A percentile compares a stretch with the other conserved stretches of the same genome.
These are phyloP conservation scores for Tulasnella sp. DNA, from an alignment of 768 basidiomycete genomes.

Conservation along the genomic window DNA sequence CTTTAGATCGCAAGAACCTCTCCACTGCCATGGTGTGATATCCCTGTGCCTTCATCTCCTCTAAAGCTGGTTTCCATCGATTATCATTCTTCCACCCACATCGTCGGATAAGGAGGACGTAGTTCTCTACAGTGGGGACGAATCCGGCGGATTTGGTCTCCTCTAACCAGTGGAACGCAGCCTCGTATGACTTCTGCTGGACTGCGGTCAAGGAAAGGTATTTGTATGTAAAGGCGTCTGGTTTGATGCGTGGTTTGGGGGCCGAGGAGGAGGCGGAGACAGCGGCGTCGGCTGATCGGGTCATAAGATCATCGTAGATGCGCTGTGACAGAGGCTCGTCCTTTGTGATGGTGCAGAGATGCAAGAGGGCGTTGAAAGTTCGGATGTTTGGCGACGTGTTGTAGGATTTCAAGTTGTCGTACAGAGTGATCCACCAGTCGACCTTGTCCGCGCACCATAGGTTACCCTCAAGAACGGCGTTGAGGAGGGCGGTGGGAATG, in stretches of 20 bases:
- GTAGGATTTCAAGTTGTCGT: slow-evolving; percentile 53
- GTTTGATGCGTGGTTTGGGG: neutral
- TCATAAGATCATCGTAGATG: neutral
- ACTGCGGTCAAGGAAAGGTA: neutral
- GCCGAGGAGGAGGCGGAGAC: too few relatives aligned
- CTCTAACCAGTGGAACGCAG: slow-evolving; percentile 82
- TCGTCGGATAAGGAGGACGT: slow-evolving; percentile 51
- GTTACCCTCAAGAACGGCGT: slow-evolving; percentile 58
- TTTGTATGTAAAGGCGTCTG: neutral
- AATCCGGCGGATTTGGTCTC: slow-evolving; percentile 67
- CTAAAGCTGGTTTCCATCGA: slow-evolving; percentile 54
- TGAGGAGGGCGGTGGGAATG: slow-evolving; percentile 54
- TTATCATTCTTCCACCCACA: slow-evolving; percentile 51
- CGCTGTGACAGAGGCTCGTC: neutral
- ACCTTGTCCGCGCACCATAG: slow-evolving; percentile 50
- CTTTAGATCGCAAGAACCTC: neutral
- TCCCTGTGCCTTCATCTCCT: slow-evolving; percentile 63
- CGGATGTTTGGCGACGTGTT: slow-evolving; percentile 46
- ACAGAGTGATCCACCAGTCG: slow-evolving; percentile 69
- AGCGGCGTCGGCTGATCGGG: neutral
- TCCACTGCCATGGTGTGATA: slow-evolving; percentile 30
- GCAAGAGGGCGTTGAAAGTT: slow-evolving; percentile 62
- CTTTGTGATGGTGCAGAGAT: slow-evolving; percentile 44
- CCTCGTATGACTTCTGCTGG: slow-evolving; percentile 66
- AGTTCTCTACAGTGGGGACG: slow-evolving; percentile 47